A percentile compares a stretch with the other conserved stretches of the same genome.
Evolutionary conservation across 1,139 yeast genomes (phyloP).

Genomic region (Diutina mesorugosa): DNA sequence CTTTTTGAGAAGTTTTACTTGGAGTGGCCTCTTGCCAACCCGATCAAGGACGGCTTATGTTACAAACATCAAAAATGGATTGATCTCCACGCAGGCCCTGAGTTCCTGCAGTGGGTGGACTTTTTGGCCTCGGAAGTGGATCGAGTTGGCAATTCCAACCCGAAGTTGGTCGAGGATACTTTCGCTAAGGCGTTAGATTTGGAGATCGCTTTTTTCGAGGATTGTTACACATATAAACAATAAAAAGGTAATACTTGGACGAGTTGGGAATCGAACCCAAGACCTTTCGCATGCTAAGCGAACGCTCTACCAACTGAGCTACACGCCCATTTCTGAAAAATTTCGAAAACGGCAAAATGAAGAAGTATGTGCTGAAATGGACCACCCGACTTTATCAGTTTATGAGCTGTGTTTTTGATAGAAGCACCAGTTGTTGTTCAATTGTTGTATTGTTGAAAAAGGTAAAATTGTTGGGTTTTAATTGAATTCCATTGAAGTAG

Average conservation of each 20-base stretch:
- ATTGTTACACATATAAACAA: conserved; percentile 22
- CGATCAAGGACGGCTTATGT: conserved; percentile 13
- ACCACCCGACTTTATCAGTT: no score
- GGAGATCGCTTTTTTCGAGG: conserved; percentile 34
- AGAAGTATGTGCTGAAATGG: no score
- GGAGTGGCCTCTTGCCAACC: conserved; percentile 33
- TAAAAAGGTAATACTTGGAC: not conserved
- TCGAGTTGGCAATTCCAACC: conserved; percentile 13
- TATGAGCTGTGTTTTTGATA: no score
- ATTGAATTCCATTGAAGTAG: no score
- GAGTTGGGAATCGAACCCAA: not conserved
- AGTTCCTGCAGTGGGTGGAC: conserved; percentile 31
- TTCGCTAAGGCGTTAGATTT: conserved; percentile 22
- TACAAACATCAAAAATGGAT: conserved; percentile 42
- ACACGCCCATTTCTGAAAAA: not conserved
- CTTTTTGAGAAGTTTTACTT: conserved; percentile 39
- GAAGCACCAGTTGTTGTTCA: no score
- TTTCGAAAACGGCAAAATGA: no score
- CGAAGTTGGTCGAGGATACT: conserved; percentile 14
- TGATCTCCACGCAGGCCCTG: conserved; percentile 33
- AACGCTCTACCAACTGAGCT: not conserved
- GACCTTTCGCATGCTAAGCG: not conserved
- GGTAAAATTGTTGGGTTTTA: no score
- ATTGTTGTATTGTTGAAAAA: no score
- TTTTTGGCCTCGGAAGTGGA: conserved; percentile 33